Conservation (phyloP, 2,329 filamentous ascomycete genomes). For the Lachnellula occidentalis region DNA sequence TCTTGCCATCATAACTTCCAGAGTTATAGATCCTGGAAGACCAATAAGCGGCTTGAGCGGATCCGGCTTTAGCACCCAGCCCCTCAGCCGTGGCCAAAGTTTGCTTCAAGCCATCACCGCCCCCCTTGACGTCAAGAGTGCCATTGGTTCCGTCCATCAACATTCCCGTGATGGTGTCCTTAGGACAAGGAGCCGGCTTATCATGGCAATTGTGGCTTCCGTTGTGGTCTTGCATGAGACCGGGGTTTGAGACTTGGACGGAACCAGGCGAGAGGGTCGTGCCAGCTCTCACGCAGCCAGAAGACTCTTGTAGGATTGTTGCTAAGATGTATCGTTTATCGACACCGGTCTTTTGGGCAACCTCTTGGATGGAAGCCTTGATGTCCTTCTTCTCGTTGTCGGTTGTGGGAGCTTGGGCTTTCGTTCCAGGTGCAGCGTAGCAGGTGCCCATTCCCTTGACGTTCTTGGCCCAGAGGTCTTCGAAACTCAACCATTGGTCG, state of each 20-base stretch:
- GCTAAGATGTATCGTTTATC: conserved; percentile 30
- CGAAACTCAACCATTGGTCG: conserved; percentile 3
- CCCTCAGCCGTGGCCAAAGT: conserved; percentile 24
- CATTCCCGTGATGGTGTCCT: conserved; percentile 25
- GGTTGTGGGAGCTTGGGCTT: not conserved
- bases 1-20: conserved; percentile 28
- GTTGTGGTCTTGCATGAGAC: conserved; percentile 23
- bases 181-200: conserved; percentile 2
- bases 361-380: not conserved
- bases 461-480: not conserved
- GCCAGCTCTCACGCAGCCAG: conserved; percentile 22
- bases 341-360: conserved; percentile 10
- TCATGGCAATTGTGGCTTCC: conserved; percentile 2
- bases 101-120: conserved; percentile 32
- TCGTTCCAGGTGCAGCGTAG: not conserved
- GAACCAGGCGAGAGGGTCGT: not conserved
- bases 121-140: conserved; percentile 13
- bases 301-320: conserved; percentile 30
- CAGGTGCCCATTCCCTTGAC: not conserved
- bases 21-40: conserved; percentile 38
- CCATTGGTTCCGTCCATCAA: conserved; percentile 34
- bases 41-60: conserved; percentile 26
- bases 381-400: conserved; percentile 4
- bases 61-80: conserved; percentile 13
- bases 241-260: conserved; percentile 5